These are phyloP conservation scores for Microbotryum lychnidis-dioicae DNA, from an alignment of 1,284 basidiomycete genomes.

Conservation along the genomic window DNA sequence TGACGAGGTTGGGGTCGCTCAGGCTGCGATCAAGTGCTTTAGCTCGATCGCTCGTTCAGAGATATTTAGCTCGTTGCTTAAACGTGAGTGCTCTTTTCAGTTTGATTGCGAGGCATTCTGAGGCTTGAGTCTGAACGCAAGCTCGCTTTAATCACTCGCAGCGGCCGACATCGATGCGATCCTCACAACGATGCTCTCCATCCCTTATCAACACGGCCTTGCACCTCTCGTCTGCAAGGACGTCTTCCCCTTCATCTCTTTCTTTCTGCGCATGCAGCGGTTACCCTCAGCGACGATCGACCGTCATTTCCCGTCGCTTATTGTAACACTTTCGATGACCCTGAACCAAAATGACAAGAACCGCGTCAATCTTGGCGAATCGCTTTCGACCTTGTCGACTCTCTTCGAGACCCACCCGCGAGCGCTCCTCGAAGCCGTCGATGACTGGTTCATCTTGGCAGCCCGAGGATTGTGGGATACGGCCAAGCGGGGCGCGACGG, in stretches of 20 bases:
- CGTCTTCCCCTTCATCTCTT: slow-evolving; percentile 25
- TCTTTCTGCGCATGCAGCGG: slow-evolving; percentile 15
- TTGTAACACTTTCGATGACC: slow-evolving; percentile 2
- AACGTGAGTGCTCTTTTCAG: not conserved
- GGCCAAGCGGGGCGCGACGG: not conserved
- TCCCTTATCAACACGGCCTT: slow-evolving; percentile 1
- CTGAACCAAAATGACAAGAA: slow-evolving; percentile 19
- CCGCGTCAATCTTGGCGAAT: slow-evolving; percentile 16
- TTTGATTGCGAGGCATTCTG: not conserved
- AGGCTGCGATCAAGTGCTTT: slow-evolving; percentile 18
- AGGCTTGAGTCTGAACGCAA: not conserved
- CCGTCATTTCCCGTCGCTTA: not conserved
- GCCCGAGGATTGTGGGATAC: slow-evolving; percentile 23
- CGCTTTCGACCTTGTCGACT: slow-evolving; percentile 7
- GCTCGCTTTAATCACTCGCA: not conserved
- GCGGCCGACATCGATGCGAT: slow-evolving; percentile 5
- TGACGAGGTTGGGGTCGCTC: slow-evolving; percentile 25
- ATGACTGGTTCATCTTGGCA: slow-evolving; percentile 7
- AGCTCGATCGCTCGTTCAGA: not conserved
- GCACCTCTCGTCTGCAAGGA: slow-evolving; percentile 13
- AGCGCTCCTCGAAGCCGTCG: too few species aligned
- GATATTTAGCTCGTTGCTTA: not conserved
- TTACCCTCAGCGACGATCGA: slow-evolving; percentile 3
- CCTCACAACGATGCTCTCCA: not conserved
- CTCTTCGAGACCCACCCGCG: not conserved